Evolutionary conservation across 305 asterid species (phyloP).

Genomic region (Solanum hybrid): DNA sequence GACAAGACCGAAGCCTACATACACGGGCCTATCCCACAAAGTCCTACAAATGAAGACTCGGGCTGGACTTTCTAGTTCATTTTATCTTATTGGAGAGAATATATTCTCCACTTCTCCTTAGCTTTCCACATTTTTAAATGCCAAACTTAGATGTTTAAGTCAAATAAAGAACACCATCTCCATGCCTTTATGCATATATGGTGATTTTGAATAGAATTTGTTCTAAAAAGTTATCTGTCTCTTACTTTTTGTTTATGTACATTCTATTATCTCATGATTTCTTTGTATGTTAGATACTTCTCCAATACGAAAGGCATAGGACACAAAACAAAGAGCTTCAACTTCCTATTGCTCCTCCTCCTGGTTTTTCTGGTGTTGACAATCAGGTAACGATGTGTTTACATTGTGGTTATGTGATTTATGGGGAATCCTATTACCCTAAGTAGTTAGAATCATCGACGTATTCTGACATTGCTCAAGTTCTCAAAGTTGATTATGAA

Average conservation of each 20-base stretch:
- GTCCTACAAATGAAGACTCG: too few species aligned
- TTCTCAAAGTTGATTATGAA: neutral
- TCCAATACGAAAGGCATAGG: slow-evolving; percentile 68
- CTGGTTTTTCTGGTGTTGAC: slow-evolving; percentile 40
- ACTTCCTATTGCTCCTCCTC: slow-evolving; percentile 30
- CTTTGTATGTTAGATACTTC: slow-evolving; percentile 48
- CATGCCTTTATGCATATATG: too few species aligned
- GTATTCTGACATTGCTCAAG: neutral
- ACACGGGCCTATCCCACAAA: too few species aligned
- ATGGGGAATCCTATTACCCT: neutral
- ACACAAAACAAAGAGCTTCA: slow-evolving; percentile 56
- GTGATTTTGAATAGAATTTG: neutral
- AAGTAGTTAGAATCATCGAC: neutral
- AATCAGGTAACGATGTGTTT: slow-evolving; percentile 41
- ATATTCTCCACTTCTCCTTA: too few species aligned
- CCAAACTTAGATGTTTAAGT: too few species aligned
- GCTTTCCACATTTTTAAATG: too few species aligned
- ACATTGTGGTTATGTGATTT: neutral
- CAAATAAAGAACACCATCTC: too few species aligned
- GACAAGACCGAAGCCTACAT: too few species aligned
- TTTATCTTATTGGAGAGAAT: too few species aligned
- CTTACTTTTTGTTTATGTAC: neutral
- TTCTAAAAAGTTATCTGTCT: neutral
- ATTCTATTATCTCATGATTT: neutral
- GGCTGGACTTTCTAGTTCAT: too few species aligned